phyloP scores from a whole-genome alignment of 106 monocot genomes.

The Phalaenopsis aphrodite region DNA sequence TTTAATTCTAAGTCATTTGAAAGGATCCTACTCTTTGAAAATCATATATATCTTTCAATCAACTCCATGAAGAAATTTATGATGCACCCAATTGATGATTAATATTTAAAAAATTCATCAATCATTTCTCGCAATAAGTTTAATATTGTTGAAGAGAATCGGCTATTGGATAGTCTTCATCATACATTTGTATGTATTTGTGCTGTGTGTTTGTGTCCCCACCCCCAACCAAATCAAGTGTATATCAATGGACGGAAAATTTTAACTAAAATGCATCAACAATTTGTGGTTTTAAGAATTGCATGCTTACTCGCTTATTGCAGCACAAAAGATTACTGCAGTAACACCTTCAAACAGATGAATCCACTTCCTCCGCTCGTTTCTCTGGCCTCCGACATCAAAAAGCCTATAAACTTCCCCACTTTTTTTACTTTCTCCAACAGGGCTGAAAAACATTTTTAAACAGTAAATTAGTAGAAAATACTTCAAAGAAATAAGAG shows the following conservation, averaged over 20 bases:
- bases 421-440: constrained; percentile 85
- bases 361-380: constrained; percentile 99
- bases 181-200: neutral
- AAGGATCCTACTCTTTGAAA: no score
- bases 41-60: no score
- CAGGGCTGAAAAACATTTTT: constrained; percentile 52
- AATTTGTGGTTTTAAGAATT: neutral
- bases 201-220: neutral
- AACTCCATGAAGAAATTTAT: no score
- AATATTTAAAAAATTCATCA: no score
- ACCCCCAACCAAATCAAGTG: neutral
- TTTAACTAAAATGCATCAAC: neutral
- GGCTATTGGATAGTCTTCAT: neutral
- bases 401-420: constrained; percentile 90
- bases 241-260: neutral
- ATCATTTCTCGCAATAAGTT: no score
- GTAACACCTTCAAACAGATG: constrained; percentile 99
- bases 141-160: neutral
- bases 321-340: constrained; percentile 95
- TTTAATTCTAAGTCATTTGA: no score
- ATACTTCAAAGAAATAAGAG: neutral
- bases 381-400: constrained; percentile 97
- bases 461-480: constrained; percentile 3
- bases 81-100: no score
- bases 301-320: constrained; percentile 88